Evolutionary conservation across 345 rosid genomes (phyloP).

Genomic region (Limnanthes douglasii): DNA sequence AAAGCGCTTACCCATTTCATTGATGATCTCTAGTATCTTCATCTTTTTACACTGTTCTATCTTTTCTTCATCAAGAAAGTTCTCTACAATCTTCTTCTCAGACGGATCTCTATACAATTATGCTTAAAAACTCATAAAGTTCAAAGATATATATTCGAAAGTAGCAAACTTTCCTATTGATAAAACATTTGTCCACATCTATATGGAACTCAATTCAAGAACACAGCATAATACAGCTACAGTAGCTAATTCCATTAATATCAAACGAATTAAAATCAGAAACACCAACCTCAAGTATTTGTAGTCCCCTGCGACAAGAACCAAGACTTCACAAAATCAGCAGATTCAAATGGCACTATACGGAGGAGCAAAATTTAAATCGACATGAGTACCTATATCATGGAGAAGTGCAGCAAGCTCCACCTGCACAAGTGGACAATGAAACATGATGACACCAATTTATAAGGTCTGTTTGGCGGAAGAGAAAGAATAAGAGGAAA

Average conservation of each 20-base stretch:
- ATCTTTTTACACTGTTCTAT: slow-evolving; percentile 42
- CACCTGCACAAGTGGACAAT: slow-evolving; percentile 24
- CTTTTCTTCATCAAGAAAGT: slow-evolving; percentile 59
- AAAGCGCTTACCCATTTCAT: slow-evolving; percentile 42
- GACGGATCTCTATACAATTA: slow-evolving; percentile 56
- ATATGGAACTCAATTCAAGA: too few species aligned
- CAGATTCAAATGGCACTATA: neutral
- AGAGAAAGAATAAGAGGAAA: neutral
- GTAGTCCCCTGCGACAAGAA: slow-evolving; percentile 50
- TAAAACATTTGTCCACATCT: neutral
- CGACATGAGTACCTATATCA: slow-evolving; percentile 35
- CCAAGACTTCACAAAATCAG: slow-evolving; percentile 3
- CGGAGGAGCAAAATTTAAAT: neutral
- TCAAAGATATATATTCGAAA: too few species aligned
- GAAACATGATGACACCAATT: neutral
- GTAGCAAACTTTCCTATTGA: too few species aligned
- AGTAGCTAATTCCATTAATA: slow-evolving; percentile 3
- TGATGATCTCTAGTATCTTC: slow-evolving; percentile 46
- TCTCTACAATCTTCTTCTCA: slow-evolving; percentile 52
- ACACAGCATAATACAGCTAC: too few species aligned
- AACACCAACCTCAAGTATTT: slow-evolving; percentile 57
- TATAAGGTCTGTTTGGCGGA: neutral
- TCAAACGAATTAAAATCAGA: slow-evolving; percentile 2
- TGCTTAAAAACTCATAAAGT: too few species aligned
- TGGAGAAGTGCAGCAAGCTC: slow-evolving; percentile 91